phyloP scores from a whole-genome alignment of 305 asterid species.

The Fraxinus sp. region DNA sequence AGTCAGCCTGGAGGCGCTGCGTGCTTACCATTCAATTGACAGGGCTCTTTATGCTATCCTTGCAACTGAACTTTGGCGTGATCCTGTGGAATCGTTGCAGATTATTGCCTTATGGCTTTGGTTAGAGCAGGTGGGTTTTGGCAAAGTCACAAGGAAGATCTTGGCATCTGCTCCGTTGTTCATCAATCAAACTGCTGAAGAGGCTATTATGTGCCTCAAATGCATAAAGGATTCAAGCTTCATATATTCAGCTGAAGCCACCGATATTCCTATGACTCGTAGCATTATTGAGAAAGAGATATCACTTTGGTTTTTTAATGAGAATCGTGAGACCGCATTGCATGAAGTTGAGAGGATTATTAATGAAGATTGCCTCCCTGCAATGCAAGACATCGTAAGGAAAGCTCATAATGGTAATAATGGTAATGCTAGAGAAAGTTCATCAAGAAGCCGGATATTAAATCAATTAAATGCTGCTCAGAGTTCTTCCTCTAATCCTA shows the following conservation, averaged over 20 bases:
- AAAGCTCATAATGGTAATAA: not conserved
- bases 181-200: slow-evolving; percentile 51
- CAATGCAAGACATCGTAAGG: slow-evolving; percentile 37
- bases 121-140: slow-evolving; percentile 48
- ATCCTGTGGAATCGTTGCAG: slow-evolving; percentile 45
- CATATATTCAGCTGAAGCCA: not conserved
- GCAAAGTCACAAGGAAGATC: slow-evolving; percentile 31
- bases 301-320: slow-evolving; percentile 26
- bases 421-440: slow-evolving; percentile 8
- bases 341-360: slow-evolving; percentile 24
- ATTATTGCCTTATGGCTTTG: slow-evolving; percentile 66
- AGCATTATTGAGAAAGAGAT: slow-evolving; percentile 21
- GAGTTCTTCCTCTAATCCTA: not conserved
- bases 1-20: slow-evolving; percentile 25
- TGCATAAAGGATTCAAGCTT: slow-evolving; percentile 16
- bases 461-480: not conserved
- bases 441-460: not conserved
- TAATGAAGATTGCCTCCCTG: slow-evolving; percentile 29
- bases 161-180: slow-evolving; percentile 31
- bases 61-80: slow-evolving; percentile 39
- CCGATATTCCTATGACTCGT: slow-evolving; percentile 40
- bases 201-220: slow-evolving; percentile 54
- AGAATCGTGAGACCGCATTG: slow-evolving; percentile 12
- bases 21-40: slow-evolving; percentile 47
- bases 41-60: slow-evolving; percentile 48